A percentile compares a stretch with the other conserved stretches of the same genome.
These are phyloP conservation scores for Saturnispora kantuleensis DNA, from an alignment of 805 yeast species.

Conservation along the genomic window DNA sequence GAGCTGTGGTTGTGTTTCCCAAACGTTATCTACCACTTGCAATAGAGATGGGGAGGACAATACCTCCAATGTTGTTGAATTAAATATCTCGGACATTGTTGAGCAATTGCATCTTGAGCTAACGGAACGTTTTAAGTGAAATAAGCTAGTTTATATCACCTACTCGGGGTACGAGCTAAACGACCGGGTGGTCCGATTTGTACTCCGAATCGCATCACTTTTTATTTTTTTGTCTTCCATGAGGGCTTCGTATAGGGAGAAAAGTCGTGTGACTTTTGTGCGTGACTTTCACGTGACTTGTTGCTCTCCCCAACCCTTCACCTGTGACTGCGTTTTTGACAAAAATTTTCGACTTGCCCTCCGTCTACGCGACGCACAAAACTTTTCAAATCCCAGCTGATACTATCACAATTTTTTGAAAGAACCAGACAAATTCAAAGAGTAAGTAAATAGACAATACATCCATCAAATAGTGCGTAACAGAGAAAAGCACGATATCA, in stretches of 20 bases:
- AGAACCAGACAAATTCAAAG: conserved; percentile 11
- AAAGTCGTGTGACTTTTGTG: background rate
- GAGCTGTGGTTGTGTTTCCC: conserved; percentile 32
- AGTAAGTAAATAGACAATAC: conserved; percentile 2
- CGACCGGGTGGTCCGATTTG: conserved; percentile 6
- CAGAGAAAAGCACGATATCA: no score
- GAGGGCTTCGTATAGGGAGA: background rate
- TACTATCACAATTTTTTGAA: background rate
- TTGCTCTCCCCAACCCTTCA: background rate
- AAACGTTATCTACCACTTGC: conserved; percentile 29
- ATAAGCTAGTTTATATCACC: no score
- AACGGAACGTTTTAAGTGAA: no score
- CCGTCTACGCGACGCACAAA: conserved; percentile 2
- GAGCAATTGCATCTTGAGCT: background rate
- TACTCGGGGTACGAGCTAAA: conserved; percentile 1
- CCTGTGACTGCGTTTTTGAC: background rate
- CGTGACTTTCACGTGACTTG: background rate
- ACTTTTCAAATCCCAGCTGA: conserved; percentile 5
- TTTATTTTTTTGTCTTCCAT: background rate
- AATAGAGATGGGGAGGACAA: conserved; percentile 22
- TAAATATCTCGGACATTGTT: conserved; percentile 26
- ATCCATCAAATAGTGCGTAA: no score
- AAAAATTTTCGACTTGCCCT: background rate
- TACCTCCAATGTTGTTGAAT: conserved; percentile 21
- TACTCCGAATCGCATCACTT: background rate